Conservation (phyloP, 2,329 filamentous ascomycete species). For the Ceratocystis variospora region DNA sequence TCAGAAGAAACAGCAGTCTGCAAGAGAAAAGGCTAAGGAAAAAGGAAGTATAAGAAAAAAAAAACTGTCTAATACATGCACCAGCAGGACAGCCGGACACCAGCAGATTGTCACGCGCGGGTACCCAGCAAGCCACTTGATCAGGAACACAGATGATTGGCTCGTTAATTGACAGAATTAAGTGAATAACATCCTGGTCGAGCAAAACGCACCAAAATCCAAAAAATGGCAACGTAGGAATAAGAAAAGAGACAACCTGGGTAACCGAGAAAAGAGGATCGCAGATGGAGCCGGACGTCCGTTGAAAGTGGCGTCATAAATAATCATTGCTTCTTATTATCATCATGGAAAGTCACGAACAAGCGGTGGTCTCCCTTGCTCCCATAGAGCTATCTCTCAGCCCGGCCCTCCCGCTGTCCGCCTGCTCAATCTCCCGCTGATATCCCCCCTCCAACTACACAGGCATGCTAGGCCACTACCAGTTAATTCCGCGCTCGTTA, state of each 20-base stretch:
- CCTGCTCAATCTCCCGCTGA: too few relatives aligned
- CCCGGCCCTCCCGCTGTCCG: too few relatives aligned
- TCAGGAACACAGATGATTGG: neutral
- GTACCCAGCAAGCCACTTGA: neutral
- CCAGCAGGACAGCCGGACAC: too few relatives aligned
- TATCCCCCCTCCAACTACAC: too few relatives aligned
- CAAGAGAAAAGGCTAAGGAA: neutral
- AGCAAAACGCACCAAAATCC: too few relatives aligned
- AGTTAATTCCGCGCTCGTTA: too few relatives aligned
- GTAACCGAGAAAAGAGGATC: neutral
- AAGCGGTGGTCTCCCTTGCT: neutral
- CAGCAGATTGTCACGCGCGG: too few relatives aligned
- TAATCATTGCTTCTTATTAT: neutral
- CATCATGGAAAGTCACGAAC: neutral
- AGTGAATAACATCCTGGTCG: neutral
- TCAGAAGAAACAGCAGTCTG: too few relatives aligned
- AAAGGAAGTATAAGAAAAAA: neutral
- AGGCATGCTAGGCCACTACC: too few relatives aligned
- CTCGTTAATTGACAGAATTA: neutral
- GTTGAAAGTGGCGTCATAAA: neutral
- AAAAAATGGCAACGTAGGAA: neutral
- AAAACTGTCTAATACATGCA: too few relatives aligned
- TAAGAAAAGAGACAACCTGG: neutral
- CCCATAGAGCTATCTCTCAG: neutral
- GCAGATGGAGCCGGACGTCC: slow-evolving; percentile 1